Conservation (phyloP, 345 rosid species). For the Diplotaxis tenuifolia region DNA sequence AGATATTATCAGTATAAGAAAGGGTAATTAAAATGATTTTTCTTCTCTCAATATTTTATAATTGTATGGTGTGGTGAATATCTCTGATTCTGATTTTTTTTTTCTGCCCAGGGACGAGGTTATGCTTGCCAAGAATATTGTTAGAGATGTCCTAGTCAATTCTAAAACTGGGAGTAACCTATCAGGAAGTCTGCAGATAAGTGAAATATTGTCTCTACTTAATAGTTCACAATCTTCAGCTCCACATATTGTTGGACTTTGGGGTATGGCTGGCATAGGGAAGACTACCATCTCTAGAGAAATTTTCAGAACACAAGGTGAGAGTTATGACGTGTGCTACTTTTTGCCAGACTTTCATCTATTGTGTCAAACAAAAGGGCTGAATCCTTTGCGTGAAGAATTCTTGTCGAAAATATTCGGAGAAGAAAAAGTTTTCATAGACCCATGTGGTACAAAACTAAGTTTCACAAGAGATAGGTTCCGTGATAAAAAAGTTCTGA, state of each 20-base stretch:
- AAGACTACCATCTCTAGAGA: not conserved
- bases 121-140: constrained; percentile 8
- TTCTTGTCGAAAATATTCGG: constrained; percentile 19
- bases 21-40: constrained; percentile 15
- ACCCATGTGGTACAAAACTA: constrained; percentile 4
- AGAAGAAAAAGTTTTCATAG: not conserved
- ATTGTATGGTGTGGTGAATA: not conserved
- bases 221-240: not conserved
- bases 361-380: not conserved
- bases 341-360: constrained; percentile 27
- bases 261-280: constrained; percentile 37
- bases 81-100: not conserved
- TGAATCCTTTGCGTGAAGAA: constrained; percentile 13
- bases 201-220: not conserved
- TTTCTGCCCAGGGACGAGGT: not conserved
- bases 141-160: not conserved
- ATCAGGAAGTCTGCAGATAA: not conserved
- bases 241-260: constrained; percentile 19
- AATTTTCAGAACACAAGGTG: not conserved
- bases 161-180: not conserved
- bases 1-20: not conserved
- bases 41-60: not conserved
- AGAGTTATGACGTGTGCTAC: constrained; percentile 5
- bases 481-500: constrained; percentile 12
- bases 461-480: too few species aligned